These are phyloP conservation scores for Penicillium sp. DNA, from an alignment of 2,329 filamentous ascomycete genomes.

Conservation along the genomic window DNA sequence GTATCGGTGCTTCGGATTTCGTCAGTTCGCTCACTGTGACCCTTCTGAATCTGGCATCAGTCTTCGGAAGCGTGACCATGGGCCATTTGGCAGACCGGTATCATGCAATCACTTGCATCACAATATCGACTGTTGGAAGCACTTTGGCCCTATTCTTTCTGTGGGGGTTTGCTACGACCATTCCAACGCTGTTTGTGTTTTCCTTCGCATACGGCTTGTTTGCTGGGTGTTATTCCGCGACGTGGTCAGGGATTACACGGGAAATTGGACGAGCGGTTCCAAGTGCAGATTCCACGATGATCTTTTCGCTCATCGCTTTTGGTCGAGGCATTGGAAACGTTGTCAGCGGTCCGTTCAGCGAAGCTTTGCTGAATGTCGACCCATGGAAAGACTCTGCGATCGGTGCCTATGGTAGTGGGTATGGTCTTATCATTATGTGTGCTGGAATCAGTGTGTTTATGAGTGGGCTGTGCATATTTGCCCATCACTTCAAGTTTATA, in stretches of 20 bases:
- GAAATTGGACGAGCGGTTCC: conserved; percentile 41
- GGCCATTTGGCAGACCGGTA: conserved; percentile 46
- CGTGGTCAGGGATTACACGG: conserved; percentile 50
- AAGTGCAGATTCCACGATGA: conserved; percentile 48
- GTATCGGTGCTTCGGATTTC: conserved; percentile 25
- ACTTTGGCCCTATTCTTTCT: conserved; percentile 46
- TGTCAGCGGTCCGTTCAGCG: conserved; percentile 54
- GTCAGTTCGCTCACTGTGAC: conserved; percentile 33
- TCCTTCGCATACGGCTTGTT: conserved; percentile 49
- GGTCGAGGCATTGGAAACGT: conserved; percentile 56
- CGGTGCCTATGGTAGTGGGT: conserved; percentile 30
- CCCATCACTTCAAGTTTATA: conserved; percentile 21
- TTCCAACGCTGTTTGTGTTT: conserved; percentile 47
- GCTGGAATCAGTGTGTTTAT: conserved; percentile 29
- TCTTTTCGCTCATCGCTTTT: conserved; percentile 51
- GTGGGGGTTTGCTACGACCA: conserved; percentile 50
- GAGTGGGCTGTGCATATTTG: conserved; percentile 28
- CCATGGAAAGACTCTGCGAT: conserved; percentile 15
- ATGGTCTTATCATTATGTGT: conserved; percentile 31
- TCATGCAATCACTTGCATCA: conserved; percentile 41
- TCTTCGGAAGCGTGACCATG: conserved; percentile 38
- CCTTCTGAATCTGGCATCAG: conserved; percentile 32
- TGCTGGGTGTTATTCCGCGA: conserved; percentile 45
- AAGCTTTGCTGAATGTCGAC: conserved; percentile 34
- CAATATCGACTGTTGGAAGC: conserved; percentile 45